A percentile compares a stretch with the other conserved stretches of the same genome.
phyloP scores from a whole-genome alignment of 176 grass and related monocot species.

The Ananas comosus region DNA sequence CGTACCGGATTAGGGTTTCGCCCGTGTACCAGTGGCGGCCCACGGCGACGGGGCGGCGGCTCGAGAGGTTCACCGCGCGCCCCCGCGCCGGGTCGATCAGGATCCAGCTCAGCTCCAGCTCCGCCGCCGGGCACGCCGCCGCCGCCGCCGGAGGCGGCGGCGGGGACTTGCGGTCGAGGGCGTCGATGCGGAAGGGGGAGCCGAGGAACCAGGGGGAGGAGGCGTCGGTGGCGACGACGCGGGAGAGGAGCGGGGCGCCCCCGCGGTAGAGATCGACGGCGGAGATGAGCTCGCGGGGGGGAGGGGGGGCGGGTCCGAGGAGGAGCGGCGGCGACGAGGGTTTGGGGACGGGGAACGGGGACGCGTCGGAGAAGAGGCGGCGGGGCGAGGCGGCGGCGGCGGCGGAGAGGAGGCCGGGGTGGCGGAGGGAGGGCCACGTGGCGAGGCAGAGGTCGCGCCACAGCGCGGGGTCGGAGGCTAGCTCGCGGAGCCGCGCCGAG shows the following conservation, averaged over 20 bases:
- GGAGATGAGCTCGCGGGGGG: conserved; percentile 34
- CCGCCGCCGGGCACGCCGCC: conserved; percentile 16
- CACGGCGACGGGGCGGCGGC: conserved; percentile 38
- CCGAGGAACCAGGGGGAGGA: conserved; percentile 46
- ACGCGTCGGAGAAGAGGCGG: conserved; percentile 56
- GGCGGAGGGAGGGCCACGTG: conserved; percentile 48
- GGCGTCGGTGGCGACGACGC: conserved; percentile 42
- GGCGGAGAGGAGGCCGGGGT: conserved; percentile 13
- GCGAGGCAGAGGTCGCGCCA: conserved; percentile 69
- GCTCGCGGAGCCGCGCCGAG: conserved; percentile 33
- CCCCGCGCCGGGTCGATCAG: conserved; percentile 32
- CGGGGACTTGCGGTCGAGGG: conserved; percentile 33
- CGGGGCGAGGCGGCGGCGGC: background rate
- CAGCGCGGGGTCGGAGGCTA: conserved; percentile 32
- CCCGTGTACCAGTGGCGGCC: conserved; percentile 65
- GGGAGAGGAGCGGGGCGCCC: conserved; percentile 40
- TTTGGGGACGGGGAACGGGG: conserved; percentile 30
- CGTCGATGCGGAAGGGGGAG: conserved; percentile 57
- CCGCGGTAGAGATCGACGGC: conserved; percentile 46
- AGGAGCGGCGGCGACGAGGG: background rate
- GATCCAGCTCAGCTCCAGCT: conserved; percentile 59
- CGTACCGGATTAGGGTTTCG: conserved; percentile 60
- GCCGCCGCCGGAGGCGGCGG: background rate
- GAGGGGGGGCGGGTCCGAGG: background rate
- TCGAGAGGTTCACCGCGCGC: conserved; percentile 47